Evolutionary conservation across 495 filamentous ascomycete genomes (phyloP).

Genomic region (Chlorociboria aeruginascens): DNA sequence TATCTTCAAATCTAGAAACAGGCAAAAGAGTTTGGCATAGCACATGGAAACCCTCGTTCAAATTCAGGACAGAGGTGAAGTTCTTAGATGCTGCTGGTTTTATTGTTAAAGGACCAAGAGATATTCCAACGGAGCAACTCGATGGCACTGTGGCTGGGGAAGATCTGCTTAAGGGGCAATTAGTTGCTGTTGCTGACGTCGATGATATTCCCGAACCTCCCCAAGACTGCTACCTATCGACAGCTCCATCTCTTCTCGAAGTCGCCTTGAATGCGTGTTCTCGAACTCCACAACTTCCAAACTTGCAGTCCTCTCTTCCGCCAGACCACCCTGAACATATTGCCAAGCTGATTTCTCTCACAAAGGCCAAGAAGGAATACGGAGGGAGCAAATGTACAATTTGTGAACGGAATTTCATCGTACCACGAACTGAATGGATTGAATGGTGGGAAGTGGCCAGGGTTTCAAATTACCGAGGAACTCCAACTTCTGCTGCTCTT

Average conservation of each 20-base stretch:
- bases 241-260: conserved; percentile 21
- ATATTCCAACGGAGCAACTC: too few relatives aligned
- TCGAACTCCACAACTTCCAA: conserved; percentile 9
- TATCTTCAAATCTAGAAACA: background rate
- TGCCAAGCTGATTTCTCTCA: conserved; percentile 18
- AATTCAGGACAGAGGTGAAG: conserved; percentile 13
- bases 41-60: conserved; percentile 14
- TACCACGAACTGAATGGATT: conserved; percentile 56
- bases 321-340: conserved; percentile 23
- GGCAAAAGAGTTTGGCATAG: background rate
- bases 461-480: background rate
- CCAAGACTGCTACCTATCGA: conserved; percentile 4
- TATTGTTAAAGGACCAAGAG: conserved; percentile 11
- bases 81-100: conserved; percentile 14
- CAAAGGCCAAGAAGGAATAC: conserved; percentile 28
- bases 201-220: conserved; percentile 4
- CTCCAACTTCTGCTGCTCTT: conserved; percentile 11
- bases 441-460: conserved; percentile 53
- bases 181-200: conserved; percentile 1
- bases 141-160: conserved; percentile 9
- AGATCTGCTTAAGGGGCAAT: background rate
- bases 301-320: conserved; percentile 10
- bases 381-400: conserved; percentile 48
- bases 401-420: conserved; percentile 43
- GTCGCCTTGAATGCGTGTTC: conserved; percentile 15